Evolutionary conservation across 208 protist genomes (phyloP), one percentile per base, ranked within the genome.

Genomic region (Wallacemonas sp.): DNA sequence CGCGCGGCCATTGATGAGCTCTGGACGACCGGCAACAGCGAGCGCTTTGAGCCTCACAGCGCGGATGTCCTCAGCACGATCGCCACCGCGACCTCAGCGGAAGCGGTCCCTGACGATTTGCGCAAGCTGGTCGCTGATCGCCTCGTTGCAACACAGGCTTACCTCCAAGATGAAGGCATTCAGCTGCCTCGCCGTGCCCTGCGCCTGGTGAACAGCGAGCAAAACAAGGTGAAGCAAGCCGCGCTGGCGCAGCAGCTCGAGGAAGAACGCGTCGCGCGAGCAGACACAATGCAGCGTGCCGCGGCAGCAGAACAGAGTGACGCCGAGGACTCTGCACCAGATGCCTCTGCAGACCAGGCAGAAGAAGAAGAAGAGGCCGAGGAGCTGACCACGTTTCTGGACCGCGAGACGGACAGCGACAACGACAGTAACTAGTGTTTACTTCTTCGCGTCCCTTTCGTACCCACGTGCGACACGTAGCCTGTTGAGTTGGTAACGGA

Each of bases 31-130:
- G 84, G 83, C 0, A 44, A 55, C 5, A 26, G 55, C 2, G 66
- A 73, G 57, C 77, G 57, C 60, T 84, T 92, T 21, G 56, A 47
- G 19, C 89, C 89, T 14, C 73, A 73, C 41, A 95, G 90, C 60
- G 66, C 76, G 11, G 90, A 95, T 48, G 90, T 95, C 33, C 78
- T 95, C 1, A 93, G 87, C 1, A 77, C 79, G 11, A 80, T 95
- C 32, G 90, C 85, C 0, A 75, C 83, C 0, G 74, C 85, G 4
- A 74, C 84, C 1, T 62, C 68, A 11, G 65, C 72, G 1, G 55
- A 58, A 0, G 72, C 58, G 21, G 68, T 95, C 9, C 67, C 68
- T 0, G 80, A 76, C 11, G 76, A 47, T 2, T 34, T 85, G 52
- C 74, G 81, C 33, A 39, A 65, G 21, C 43, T 74, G 23, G 54